Evolutionary conservation across 179 eudicot species (phyloP), one percentile per base, ranked within the genome.

Genomic region (Kewa caespitosa): DNA sequence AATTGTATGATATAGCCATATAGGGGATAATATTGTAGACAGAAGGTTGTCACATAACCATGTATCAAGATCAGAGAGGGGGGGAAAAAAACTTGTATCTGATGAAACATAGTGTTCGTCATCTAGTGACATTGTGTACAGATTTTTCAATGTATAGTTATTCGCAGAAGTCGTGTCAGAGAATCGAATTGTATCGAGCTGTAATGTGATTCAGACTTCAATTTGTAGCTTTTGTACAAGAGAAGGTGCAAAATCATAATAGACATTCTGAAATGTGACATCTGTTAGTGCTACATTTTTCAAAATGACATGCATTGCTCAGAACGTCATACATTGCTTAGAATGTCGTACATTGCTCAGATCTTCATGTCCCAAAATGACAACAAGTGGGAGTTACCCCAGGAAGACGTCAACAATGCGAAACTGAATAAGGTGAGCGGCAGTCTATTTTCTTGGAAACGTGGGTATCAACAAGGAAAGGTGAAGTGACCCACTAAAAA

Each of bases 81-180:
- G n/a, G n/a, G n/a, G n/a, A n/a, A 22, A 34, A 46, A 15, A 22
- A 37, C 28, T 33, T 60, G 9, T 23, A 36, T 33, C 20, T 42
- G 37, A 12, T n/a, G 37, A 18, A 50, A 25, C 42, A 30, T 31
- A 4, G 57, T 43, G 48, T 23, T 20, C 28, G 25, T 71, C 55
- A 43, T 28, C 41, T 32, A 34, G 59, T 54, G 33, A 13, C 38
- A 27, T 34, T 67, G 41, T 52, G 72, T 43, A 65, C 64, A 72
- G 54, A 54, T 31, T 50, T n/a, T n/a, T n/a, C n/a, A 33, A 71
- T 78, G 81, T 72, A 78, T 60, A 78, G 46, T 27, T 39, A 25
- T 9, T 64, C 48, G 65, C 70, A 55, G 43, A 52, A 70, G 55
- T 78, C 25, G n/a, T 15, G 7, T 50, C 43, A 32, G 10, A 23